Evolutionary conservation across 371 early-diverging fungal genomes (phyloP).

Genomic region (Sporodiniella umbellata): DNA sequence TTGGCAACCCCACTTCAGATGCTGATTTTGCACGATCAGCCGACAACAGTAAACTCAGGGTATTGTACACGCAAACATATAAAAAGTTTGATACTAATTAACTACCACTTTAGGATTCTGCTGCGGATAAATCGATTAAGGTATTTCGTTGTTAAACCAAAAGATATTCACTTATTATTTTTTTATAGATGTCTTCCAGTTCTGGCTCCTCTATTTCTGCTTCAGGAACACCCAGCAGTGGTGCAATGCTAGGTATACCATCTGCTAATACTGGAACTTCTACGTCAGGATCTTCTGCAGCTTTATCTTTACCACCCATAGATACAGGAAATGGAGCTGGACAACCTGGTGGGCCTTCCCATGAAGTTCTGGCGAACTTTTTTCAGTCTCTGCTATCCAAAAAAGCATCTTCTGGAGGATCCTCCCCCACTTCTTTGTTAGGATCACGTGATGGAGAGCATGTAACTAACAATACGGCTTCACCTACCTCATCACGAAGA

Average conservation of each 20-base stretch:
- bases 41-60: slow-evolving; percentile 5
- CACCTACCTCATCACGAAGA: slow-evolving; percentile 12
- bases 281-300: background rate
- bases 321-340: slow-evolving; percentile 16
- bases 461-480: background rate
- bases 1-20: slow-evolving; percentile 17
- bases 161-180: no score
- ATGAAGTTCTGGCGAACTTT: slow-evolving; percentile 84
- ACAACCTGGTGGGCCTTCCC: slow-evolving; percentile 33
- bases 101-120: background rate
- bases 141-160: no score
- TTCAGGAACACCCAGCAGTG: background rate
- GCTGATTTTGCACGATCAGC: slow-evolving; percentile 9
- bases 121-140: slow-evolving; percentile 1
- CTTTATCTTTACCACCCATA: slow-evolving; percentile 9
- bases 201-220: background rate
- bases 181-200: background rate
- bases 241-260: background rate
- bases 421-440: slow-evolving; percentile 16
- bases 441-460: slow-evolving; percentile 13
- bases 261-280: background rate
- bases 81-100: background rate
- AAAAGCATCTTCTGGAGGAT: slow-evolving; percentile 37
- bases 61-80: background rate
- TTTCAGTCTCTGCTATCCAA: slow-evolving; percentile 83